Evolutionary conservation across 108 stramenopile genomes (phyloP), one percentile per base, ranked within the genome.

Genomic region (Mediolabrus comicus): DNA sequence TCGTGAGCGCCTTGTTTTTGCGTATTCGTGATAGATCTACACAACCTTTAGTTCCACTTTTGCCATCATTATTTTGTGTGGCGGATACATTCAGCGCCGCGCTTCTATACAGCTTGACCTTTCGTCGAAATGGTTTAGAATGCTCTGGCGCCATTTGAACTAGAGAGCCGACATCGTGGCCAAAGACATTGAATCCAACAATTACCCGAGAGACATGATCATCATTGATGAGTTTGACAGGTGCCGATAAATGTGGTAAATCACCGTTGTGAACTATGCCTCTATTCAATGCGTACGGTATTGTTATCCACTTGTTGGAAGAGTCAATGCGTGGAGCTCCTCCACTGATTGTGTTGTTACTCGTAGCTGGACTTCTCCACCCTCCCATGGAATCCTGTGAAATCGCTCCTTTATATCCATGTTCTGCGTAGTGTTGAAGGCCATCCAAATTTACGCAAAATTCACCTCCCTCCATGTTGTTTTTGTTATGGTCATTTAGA

Each of bases 161-260:
- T 13, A 64, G 22, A 26, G 75, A 59, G 10, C 87, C 90, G n/a
- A 79, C 63, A 29, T 88, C 86, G 46, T 74, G 74, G 11, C 87
- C 71, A 66, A 94, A 94, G 2, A 79, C 86, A 69, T 94, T 94
- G 63, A 94, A 90, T 2, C 90, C 93, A 10, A 94, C 72, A 60
- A 94, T 91, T 25, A 94, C 92, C 33, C 92, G 79, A 11, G 78
- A 78, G 24, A 58, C 43, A 5, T 51, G 5, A 16, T 19, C 32
- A 14, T 19, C 31, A 14, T 53, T 27, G 30, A 90, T 84, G 13
- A 4, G 24, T 74, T 82, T 67, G 30, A 90, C 79, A 2, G 57
- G 71, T 17, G 89, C 82, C 41, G 75, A 78, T 31, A 81, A 64
- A 81, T 94, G 92, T 9, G 92, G 92, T 38, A 91, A 62, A 55